Evolutionary conservation across 352 stramenopile genomes (phyloP).

Genomic region (Phytophthora uliginosa): DNA sequence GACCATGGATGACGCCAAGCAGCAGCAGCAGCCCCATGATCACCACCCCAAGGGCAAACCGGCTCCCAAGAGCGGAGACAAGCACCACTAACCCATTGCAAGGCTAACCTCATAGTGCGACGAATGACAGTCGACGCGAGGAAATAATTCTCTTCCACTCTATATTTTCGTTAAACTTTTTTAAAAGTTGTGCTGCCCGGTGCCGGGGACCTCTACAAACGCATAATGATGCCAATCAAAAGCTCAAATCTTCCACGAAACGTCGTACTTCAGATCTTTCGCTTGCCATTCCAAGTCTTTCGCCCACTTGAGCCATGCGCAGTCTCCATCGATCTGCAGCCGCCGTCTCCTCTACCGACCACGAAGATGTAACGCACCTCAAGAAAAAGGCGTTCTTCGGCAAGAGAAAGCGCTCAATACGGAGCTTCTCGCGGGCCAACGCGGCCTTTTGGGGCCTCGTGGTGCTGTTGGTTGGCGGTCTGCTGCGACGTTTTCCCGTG

Average conservation of each 20-base stretch:
- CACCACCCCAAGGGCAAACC: background rate
- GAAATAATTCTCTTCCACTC: background rate
- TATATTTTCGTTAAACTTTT: background rate
- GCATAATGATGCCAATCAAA: conserved; percentile 16
- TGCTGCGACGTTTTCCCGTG: conserved; percentile 5
- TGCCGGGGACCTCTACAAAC: background rate
- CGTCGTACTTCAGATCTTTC: conserved; percentile 19
- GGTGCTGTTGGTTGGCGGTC: conserved; percentile 14
- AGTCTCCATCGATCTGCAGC: background rate
- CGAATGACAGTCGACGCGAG: background rate
- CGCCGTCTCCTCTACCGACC: conserved; percentile 2
- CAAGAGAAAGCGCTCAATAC: conserved; percentile 14
- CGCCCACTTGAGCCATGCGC: conserved; percentile 15
- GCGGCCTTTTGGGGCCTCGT: conserved; percentile 17
- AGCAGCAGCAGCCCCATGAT: background rate
- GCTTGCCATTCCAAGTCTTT: background rate
- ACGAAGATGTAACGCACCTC: background rate
- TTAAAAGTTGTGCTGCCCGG: too few relatives aligned
- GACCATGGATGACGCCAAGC: background rate
- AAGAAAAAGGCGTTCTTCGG: conserved; percentile 1
- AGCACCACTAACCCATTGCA: background rate
- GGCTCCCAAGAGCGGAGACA: background rate
- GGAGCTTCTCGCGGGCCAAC: background rate
- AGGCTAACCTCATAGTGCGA: background rate
- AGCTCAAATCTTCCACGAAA: conserved; percentile 20